These are phyloP conservation scores for Neurospora sp. DNA, from an alignment of 495 filamentous ascomycete genomes.

Conservation along the genomic window DNA sequence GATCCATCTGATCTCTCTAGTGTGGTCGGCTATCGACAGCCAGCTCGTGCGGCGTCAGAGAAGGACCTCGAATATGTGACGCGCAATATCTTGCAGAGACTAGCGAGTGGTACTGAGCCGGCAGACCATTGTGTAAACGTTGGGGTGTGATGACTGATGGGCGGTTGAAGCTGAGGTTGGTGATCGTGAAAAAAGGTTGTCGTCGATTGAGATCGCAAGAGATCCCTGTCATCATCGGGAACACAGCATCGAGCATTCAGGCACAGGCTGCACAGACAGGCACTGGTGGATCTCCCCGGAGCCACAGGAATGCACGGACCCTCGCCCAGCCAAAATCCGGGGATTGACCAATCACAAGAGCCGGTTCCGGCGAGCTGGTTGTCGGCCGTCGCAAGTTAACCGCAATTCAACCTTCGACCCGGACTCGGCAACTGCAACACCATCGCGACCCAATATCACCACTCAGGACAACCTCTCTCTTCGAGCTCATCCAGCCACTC, in stretches of 20 bases:
- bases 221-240: not conserved
- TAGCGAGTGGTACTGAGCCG: not conserved
- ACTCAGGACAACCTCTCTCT: not conserved
- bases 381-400: not conserved
- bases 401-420: not conserved
- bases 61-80: not conserved
- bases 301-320: not conserved
- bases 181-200: not conserved
- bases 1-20: not conserved
- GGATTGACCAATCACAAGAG: not conserved
- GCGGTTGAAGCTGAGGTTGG: not conserved
- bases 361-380: not conserved
- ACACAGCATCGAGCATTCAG: not conserved
- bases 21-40: not conserved
- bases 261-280: not conserved
- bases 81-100: not conserved
- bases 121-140: too few relatives aligned
- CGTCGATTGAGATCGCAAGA: not conserved
- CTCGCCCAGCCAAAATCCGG: not conserved
- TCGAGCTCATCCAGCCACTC: not conserved
- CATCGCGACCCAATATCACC: not conserved
- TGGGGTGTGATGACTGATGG: not conserved
- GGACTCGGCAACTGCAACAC: not conserved
- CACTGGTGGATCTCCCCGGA: not conserved
- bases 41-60: not conserved